Evolutionary conservation across 139 green algal genomes (phyloP), one percentile per base, ranked within the genome.

Genomic region (Tetratostichococcus sp.): DNA sequence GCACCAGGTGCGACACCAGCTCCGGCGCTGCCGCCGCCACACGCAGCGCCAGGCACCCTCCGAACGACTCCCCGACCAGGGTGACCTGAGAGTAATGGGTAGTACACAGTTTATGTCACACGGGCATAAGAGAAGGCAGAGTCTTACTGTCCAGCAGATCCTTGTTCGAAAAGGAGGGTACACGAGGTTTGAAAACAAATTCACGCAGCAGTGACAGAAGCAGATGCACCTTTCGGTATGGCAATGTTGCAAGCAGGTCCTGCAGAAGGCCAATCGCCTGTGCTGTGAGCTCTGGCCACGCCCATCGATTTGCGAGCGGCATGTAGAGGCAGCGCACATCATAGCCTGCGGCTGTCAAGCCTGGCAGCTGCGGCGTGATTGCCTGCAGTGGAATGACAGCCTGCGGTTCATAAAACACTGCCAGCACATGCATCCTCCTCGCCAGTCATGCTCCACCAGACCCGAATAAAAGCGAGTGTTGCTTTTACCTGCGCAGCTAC

Each of bases 21-120:
- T 87, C 66, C 1, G 90, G 85, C 0, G 78, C 80, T 4, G 80
- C 77, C 16, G 71, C 33, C 1, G 88, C 89, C 23, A 91, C 32
- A 4, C 87, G 81, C 58, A 94, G 80, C 11, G 79, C 89, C 43
- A 94, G 78, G 67, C 81, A 90, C 16, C 85, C 83, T 1, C 90
- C 89, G 77, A 94, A 95, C 0, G 84, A 91, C 74, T 95, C 90
- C 14, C 79, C 90, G 1, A 93, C 70, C 30, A 94, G 32, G 1
- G 85, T 92, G 17, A 88, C 75, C 68, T 77, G 68, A 81, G 31
- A 3, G 35, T 42, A 35, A 35, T n/a, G n/a, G n/a, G n/a, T n/a
- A n/a, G n/a, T n/a, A n/a, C n/a, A n/a, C n/a, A n/a, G n/a, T n/a
- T n/a, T n/a, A n/a, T n/a, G n/a, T n/a, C n/a, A n/a, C n/a, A n/a